These are phyloP conservation scores for Boletus coccyginus DNA, from an alignment of 768 basidiomycete species.

Conservation along the genomic window DNA sequence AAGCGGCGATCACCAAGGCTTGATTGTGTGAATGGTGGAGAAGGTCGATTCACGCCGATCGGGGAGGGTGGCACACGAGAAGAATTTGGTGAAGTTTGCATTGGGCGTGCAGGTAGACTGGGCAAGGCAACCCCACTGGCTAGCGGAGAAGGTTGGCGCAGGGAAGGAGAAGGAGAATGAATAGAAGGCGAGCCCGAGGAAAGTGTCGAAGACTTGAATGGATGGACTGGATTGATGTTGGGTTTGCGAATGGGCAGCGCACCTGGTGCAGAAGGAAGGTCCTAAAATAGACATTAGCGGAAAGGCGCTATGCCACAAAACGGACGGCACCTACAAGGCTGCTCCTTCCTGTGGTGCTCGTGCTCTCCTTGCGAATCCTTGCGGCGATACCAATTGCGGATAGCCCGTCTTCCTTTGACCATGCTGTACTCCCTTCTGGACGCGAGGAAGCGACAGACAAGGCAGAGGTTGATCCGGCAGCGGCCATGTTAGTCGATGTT, in stretches of 20 bases:
- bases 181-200: conserved; percentile 49
- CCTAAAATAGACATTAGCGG: conserved; percentile 22
- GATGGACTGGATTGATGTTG: conserved; percentile 40
- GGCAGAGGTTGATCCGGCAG: conserved; percentile 35
- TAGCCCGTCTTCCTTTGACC: conserved; percentile 37
- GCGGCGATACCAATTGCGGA: conserved; percentile 37
- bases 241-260: conserved; percentile 46
- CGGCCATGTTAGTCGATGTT: conserved; percentile 31
- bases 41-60: conserved; percentile 33
- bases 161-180: conserved; percentile 47
- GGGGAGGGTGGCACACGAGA: conserved; percentile 43
- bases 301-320: conserved; percentile 1
- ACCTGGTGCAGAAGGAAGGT: conserved; percentile 37
- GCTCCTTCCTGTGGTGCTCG: conserved; percentile 38
- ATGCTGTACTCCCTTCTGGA: conserved; percentile 34
- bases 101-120: conserved; percentile 35
- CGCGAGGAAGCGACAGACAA: conserved; percentile 42
- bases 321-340: conserved; percentile 15
- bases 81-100: conserved; percentile 39
- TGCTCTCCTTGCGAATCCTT: conserved; percentile 51
- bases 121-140: conserved; percentile 29
- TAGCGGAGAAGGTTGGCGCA: conserved; percentile 46
- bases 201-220: conserved; percentile 51
- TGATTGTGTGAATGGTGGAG: conserved; percentile 42
- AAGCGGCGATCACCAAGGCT: conserved; percentile 43